Percentiles rank a stretch among this genome's conserved stretches.
Conservation (phyloP, 2,329 filamentous ascomycete genomes). For the Cladosporium phlei region DNA sequence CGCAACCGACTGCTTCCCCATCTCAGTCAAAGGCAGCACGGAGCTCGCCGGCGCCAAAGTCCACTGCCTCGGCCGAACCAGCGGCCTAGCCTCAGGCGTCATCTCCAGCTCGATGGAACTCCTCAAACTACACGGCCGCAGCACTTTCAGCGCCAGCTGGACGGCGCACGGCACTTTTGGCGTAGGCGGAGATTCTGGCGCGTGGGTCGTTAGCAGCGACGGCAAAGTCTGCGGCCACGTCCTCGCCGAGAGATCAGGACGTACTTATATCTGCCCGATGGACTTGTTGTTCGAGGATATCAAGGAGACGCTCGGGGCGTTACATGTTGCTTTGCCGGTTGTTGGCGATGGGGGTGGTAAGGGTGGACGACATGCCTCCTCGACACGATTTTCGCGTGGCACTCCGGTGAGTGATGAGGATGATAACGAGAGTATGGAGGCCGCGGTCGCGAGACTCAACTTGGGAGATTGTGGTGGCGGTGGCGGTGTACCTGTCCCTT, state of each 20-base stretch:
- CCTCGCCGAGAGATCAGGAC: conserved; percentile 66
- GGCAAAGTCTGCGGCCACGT: conserved; percentile 85
- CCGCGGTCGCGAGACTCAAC: not conserved
- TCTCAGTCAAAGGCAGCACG: conserved; percentile 54
- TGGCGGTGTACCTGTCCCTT: not conserved
- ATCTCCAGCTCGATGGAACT: conserved; percentile 74
- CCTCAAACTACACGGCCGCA: conserved; percentile 81
- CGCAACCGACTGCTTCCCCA: conserved; percentile 35
- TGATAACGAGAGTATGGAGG: not conserved
- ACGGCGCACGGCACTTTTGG: conserved; percentile 55
- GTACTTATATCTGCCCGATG: conserved; percentile 94
- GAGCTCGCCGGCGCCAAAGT: conserved; percentile 71
- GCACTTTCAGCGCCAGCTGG: conserved; percentile 71
- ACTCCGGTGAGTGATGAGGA: no score
- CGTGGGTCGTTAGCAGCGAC: conserved; percentile 81
- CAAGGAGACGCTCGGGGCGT: conserved; percentile 67
- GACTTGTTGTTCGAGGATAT: conserved; percentile 84
- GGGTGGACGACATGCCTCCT: not conserved
- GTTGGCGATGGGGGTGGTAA: not conserved
- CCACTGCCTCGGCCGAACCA: conserved; percentile 83
- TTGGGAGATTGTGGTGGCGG: not conserved
- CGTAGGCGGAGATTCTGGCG: conserved; percentile 85
- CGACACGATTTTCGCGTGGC: no score
- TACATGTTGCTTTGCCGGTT: conserved; percentile 62
- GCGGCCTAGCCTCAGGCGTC: conserved; percentile 71